A percentile compares a stretch with the other conserved stretches of the same genome.
Conservation (phyloP, 2,329 filamentous ascomycete genomes). For the Huntiella omanensis region DNA sequence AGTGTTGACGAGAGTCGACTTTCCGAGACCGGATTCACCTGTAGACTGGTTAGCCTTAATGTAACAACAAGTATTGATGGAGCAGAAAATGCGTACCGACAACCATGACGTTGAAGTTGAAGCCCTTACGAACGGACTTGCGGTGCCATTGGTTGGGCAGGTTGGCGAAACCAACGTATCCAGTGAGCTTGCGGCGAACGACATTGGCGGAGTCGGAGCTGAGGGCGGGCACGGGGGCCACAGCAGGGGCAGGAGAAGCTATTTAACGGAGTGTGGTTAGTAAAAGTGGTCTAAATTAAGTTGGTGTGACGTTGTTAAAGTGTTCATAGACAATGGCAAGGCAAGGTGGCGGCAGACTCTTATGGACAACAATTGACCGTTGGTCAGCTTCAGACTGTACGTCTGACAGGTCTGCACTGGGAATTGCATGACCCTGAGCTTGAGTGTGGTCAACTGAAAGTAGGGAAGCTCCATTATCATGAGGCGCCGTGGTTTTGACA, state of each 20-base stretch:
- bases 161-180: slow-evolving; percentile 97
- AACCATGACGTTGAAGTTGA: slow-evolving; percentile 99
- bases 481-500: too few relatives aligned
- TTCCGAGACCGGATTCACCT: slow-evolving; percentile 98
- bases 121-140: slow-evolving; percentile 98
- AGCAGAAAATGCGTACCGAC: slow-evolving; percentile 55
- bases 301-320: not conserved
- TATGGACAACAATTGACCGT: slow-evolving; percentile 1
- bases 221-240: slow-evolving; percentile 17
- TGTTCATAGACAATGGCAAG: not conserved
- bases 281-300: not conserved
- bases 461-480: too few relatives aligned
- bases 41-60: slow-evolving; percentile 1
- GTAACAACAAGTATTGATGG: not conserved
- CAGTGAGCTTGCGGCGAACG: slow-evolving; percentile 91
- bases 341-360: slow-evolving; percentile 2
- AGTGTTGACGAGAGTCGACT: slow-evolving; percentile 97
- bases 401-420: slow-evolving; percentile 1
- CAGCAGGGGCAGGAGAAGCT: slow-evolving; percentile 14
- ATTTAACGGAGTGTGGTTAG: slow-evolving; percentile 5
- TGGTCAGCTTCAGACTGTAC: not conserved
- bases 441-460: slow-evolving; percentile 1
- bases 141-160: slow-evolving; percentile 99
- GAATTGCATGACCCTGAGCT: slow-evolving; percentile 1
- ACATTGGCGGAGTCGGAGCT: slow-evolving; percentile 73